These are phyloP conservation scores for Spizellomyces sp. DNA, from an alignment of 192 early-diverging fungal species.

Conservation along the genomic window DNA sequence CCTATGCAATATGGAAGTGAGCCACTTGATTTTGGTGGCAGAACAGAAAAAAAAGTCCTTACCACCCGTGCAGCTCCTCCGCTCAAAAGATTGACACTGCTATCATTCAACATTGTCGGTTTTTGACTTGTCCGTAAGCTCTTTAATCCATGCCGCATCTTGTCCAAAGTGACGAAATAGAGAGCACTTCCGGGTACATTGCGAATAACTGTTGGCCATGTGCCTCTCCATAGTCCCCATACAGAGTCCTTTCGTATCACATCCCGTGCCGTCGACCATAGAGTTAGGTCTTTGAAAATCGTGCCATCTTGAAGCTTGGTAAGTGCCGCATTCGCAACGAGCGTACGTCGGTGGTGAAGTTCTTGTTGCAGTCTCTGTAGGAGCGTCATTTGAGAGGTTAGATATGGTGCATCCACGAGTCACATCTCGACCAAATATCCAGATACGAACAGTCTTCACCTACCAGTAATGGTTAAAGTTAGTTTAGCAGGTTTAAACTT, in stretches of 20 bases:
- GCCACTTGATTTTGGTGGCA: not conserved
- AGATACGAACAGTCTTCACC: conserved; percentile 6
- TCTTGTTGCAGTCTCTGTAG: conserved; percentile 40
- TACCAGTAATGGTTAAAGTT: not conserved
- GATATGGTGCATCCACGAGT: not conserved
- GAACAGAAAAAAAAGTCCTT: not conserved
- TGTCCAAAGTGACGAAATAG: conserved; percentile 73
- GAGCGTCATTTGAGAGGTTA: not conserved
- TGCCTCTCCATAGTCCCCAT: conserved; percentile 80
- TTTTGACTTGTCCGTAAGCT: not conserved
- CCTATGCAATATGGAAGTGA: conserved; percentile 11
- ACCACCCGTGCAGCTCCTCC: conserved; percentile 34
- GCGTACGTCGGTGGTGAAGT: not conserved
- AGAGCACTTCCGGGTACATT: conserved; percentile 66
- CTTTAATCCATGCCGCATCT: conserved; percentile 35
- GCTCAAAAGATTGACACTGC: conserved; percentile 33
- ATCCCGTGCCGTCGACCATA: conserved; percentile 58
- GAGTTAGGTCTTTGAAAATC: conserved; percentile 19
- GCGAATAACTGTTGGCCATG: conserved; percentile 67
- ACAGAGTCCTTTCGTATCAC: conserved; percentile 63
- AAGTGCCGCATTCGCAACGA: not conserved
- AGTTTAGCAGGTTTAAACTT: not conserved
- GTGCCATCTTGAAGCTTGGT: not conserved
- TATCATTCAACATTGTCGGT: not conserved
- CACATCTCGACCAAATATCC: not conserved